These are phyloP conservation scores for Berkeleyomyces basicola DNA, from an alignment of 2,329 filamentous ascomycete genomes.

Conservation along the genomic window DNA sequence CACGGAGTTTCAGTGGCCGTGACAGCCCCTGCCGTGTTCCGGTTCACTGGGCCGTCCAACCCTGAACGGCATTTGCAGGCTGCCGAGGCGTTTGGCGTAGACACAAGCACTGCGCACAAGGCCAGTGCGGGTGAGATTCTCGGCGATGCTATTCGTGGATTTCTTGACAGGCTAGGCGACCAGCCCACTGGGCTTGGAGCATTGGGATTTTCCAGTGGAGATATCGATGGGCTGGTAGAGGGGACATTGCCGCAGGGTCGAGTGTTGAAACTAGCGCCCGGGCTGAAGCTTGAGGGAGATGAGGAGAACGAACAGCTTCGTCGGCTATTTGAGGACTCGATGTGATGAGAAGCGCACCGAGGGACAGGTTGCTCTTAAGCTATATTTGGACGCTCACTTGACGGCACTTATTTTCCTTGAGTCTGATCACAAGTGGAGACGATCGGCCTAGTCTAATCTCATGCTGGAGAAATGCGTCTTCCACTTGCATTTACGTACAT, in stretches of 20 bases:
- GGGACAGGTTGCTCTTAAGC: no score
- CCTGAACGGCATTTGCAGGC: constrained; percentile 81
- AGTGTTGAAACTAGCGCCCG: constrained; percentile 83
- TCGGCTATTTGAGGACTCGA: constrained; percentile 43
- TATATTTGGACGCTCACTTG: no score
- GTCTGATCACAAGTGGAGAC: no score
- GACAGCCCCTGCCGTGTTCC: constrained; percentile 83
- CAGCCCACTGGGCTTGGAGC: constrained; percentile 76
- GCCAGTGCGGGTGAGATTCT: constrained; percentile 84
- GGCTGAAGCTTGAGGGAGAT: constrained; percentile 51
- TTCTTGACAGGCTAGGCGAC: constrained; percentile 69
- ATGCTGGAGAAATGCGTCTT: no score
- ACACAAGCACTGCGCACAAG: constrained; percentile 70
- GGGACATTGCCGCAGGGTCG: constrained; percentile 85
- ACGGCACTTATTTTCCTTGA: no score
- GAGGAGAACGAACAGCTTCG: constrained; percentile 57
- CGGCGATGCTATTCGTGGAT: constrained; percentile 63
- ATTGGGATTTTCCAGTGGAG: constrained; percentile 58
- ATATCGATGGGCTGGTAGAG: constrained; percentile 76
- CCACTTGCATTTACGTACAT: no score
- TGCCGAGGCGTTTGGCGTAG: constrained; percentile 80
- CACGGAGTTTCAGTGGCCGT: constrained; percentile 94
- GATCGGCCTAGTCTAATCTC: no score
- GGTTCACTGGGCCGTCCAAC: constrained; percentile 80
- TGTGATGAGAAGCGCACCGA: neutral